Percentiles rank a stretch among this genome's conserved stretches.
Evolutionary conservation across 352 stramenopile species (phyloP).

Genomic region (Phytopythium cucurbitacearum): DNA sequence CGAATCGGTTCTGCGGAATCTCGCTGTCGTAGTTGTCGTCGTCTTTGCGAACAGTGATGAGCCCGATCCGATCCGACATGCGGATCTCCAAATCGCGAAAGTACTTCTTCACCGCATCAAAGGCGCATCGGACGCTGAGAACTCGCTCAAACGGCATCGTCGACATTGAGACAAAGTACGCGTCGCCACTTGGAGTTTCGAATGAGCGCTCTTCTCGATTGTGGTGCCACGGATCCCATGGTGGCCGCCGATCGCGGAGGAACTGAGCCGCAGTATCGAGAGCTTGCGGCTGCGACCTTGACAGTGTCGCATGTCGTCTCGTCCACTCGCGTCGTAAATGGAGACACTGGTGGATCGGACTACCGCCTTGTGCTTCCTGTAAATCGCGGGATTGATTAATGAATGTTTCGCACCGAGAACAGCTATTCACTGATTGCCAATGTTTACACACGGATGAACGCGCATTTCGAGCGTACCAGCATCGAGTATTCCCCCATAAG

Average conservation of each 20-base stretch:
- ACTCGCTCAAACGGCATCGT: conserved; percentile 24
- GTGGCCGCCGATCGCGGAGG: conserved; percentile 23
- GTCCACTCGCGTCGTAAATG: conserved; percentile 14
- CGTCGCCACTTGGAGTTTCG: conserved; percentile 17
- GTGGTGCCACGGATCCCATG: conserved; percentile 10
- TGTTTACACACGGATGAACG: background rate
- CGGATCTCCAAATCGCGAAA: conserved; percentile 20
- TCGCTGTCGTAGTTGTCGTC: conserved; percentile 13
- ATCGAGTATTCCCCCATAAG: conserved; percentile 14
- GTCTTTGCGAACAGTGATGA: conserved; percentile 20
- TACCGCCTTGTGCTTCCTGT: conserved; percentile 4
- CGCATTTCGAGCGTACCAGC: conserved; percentile 1
- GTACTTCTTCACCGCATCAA: conserved; percentile 14
- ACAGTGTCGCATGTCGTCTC: conserved; percentile 15
- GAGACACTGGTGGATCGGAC: conserved; percentile 21
- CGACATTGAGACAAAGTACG: conserved; percentile 7
- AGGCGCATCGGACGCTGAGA: conserved; percentile 15
- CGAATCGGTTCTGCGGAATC: conserved; percentile 15
- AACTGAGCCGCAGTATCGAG: conserved; percentile 19
- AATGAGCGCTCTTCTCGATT: conserved; percentile 4
- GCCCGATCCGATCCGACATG: conserved; percentile 21
- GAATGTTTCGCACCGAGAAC: background rate
- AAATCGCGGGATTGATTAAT: background rate
- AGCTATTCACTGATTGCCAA: background rate
- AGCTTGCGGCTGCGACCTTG: conserved; percentile 19